A percentile compares a stretch with the other conserved stretches of the same genome.
phyloP scores from a whole-genome alignment of 164 flowering plant species.

The Liriodendron chinense region DNA sequence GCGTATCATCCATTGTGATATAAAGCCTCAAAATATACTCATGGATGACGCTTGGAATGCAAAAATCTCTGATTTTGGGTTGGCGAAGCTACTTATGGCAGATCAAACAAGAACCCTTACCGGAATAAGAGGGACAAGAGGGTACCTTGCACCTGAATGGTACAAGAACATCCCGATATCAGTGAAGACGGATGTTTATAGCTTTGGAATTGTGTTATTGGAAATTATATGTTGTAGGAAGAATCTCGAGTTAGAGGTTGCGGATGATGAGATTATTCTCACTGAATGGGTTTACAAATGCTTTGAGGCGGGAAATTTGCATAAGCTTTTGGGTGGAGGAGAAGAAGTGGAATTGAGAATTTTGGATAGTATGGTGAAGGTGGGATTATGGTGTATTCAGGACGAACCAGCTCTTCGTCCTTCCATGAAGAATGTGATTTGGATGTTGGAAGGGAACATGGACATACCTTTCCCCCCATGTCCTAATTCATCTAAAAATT shows the following conservation, averaged over 20 bases:
- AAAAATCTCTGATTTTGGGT: no score
- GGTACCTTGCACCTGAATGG: no score
- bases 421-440: conserved; percentile 33
- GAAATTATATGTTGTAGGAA: conserved; percentile 25
- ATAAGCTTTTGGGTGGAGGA: conserved; percentile 9
- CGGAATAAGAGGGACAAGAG: no score
- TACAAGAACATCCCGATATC: no score
- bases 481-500: not conserved
- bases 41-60: conserved; percentile 17
- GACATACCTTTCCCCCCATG: conserved; percentile 26
- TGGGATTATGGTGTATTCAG: conserved; percentile 38
- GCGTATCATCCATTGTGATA: conserved; percentile 20
- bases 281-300: conserved; percentile 28
- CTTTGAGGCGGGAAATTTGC: conserved; percentile 10
- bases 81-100: no score
- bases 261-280: conserved; percentile 22
- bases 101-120: no score
- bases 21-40: conserved; percentile 26
- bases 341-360: conserved; percentile 11
- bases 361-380: conserved; percentile 27
- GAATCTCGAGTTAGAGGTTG: conserved; percentile 1
- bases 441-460: conserved; percentile 39
- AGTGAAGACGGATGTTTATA: no score
- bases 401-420: conserved; percentile 39
- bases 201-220: conserved; percentile 33